Conservation (phyloP, 495 filamentous ascomycete genomes). For the Corynascus novoguineensis region DNA sequence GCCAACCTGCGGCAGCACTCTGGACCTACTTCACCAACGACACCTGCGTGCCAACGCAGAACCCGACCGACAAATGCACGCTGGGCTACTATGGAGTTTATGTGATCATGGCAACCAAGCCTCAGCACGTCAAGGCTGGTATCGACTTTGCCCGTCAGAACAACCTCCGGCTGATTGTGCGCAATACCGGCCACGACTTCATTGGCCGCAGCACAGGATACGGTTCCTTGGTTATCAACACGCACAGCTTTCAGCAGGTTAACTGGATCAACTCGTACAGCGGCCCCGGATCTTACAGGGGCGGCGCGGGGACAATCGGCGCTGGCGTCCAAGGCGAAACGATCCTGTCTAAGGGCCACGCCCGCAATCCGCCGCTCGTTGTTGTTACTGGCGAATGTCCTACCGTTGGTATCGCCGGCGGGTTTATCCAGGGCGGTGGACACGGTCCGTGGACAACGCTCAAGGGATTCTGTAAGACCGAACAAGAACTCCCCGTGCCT, state of each 20-base stretch:
- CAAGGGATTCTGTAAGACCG: constrained; percentile 52
- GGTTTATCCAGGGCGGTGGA: constrained; percentile 58
- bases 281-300: constrained; percentile 28
- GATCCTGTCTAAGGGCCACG: constrained; percentile 39
- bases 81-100: constrained; percentile 51
- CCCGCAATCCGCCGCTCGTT: constrained; percentile 35
- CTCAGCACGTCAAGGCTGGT: constrained; percentile 40
- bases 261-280: constrained; percentile 37
- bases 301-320: constrained; percentile 47
- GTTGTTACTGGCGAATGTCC: constrained; percentile 47
- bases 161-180: constrained; percentile 55
- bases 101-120: constrained; percentile 41
- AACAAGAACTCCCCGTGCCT: too few relatives aligned
- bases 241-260: constrained; percentile 52
- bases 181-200: constrained; percentile 58
- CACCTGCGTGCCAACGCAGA: constrained; percentile 44
- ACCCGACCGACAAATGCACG: constrained; percentile 43
- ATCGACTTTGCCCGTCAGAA: constrained; percentile 49
- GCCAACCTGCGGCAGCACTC: constrained; percentile 21
- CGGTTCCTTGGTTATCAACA: constrained; percentile 56
- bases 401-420: constrained; percentile 46
- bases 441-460: constrained; percentile 50
- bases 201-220: constrained; percentile 50
- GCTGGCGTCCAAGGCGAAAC: constrained; percentile 51
- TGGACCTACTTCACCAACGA: constrained; percentile 40